Base-by-base conservation (phyloP, 768 basidiomycete species). In the Phlebiopsis gigantea region DNA sequence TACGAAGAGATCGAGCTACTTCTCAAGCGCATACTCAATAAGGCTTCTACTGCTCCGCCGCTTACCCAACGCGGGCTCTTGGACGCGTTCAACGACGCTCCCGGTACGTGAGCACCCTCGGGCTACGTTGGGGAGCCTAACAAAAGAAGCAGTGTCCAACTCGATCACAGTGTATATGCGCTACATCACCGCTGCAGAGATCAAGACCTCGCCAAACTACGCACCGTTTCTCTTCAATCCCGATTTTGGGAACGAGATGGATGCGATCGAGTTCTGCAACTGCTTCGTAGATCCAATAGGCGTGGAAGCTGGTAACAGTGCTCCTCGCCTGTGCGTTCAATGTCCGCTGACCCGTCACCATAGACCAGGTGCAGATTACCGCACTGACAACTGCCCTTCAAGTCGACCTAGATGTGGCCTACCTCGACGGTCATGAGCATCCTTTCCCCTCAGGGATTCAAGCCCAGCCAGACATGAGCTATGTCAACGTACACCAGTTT, bases 291-390 rank as follows among this genome's bases (percentile, higher is more conserved):
- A 95, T 57, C 80, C 86, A 1, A 71, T 81, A 28, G 85, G 88
- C 28, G 85, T 83, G 61, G 90, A 91, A 75, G 90, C 89, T 46
- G 90, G 88, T 84, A n/a, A n/a, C 15, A 48, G 9, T 25, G 21
- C 46, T n/a, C 25, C n/a, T 44, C 22, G 34, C 14, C 47, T 39
- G 34, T 17, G 34, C 34, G 9, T 8, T 17, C 34, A 39, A 39
- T n/a, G n/a, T n/a, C n/a, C 21, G n/a, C 12, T 48, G 28, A 29
- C 8, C 4, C n/a, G n/a, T 5, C n/a, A 53, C 57, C 22, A 50
- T 68, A 83, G 93, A 95, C 62, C 86, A 95, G 61, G 84, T 88
- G 10, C 88, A 92, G 64, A 87, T 95, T 60, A 79, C 79, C 31
- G 93, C 93, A 1, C 75, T 96, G 10, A 79, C 86, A 17, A 75